Conservation (phyloP, 1,284 basidiomycete genomes). For the Gymnopus androsaceus region DNA sequence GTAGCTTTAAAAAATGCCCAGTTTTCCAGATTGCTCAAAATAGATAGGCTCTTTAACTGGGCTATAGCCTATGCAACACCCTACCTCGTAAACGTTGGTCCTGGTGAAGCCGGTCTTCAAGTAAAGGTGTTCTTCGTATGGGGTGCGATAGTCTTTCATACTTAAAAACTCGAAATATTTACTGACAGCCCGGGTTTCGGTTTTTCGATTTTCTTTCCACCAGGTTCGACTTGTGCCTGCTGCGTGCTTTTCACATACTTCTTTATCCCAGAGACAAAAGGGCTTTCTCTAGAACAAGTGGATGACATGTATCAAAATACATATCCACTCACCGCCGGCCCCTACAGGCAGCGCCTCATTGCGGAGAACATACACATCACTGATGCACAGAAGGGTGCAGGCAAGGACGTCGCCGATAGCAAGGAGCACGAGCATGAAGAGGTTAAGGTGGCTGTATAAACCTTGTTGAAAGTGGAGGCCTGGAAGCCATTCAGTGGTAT, state of each 20-base stretch:
- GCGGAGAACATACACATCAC: conserved; percentile 27
- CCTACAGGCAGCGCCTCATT: conserved; percentile 48
- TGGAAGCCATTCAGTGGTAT: no score
- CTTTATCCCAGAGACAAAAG: conserved; percentile 77
- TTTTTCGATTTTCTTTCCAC: no score
- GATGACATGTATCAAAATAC: conserved; percentile 61
- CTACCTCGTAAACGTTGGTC: conserved; percentile 66
- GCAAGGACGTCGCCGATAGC: no score
- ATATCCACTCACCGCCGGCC: conserved; percentile 49
- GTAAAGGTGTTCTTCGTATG: conserved; percentile 92
- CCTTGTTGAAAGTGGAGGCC: no score
- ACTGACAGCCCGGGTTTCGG: no score
- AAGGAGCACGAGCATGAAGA: no score
- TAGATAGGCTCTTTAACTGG: conserved; percentile 70
- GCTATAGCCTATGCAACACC: conserved; percentile 66
- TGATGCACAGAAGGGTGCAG: no score
- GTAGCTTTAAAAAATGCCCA: no score
- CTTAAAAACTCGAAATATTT: no score
- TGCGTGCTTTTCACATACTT: conserved; percentile 79
- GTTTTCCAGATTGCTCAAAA: no score
- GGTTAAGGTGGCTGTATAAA: no score
- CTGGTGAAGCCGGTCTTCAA: conserved; percentile 63
- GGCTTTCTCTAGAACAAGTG: conserved; percentile 74
- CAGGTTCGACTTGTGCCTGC: conserved; percentile 65
- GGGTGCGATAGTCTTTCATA: no score